These are phyloP conservation scores for Fonsecaea pugnacius DNA, from an alignment of 2,329 filamentous ascomycete genomes.

Conservation along the genomic window DNA sequence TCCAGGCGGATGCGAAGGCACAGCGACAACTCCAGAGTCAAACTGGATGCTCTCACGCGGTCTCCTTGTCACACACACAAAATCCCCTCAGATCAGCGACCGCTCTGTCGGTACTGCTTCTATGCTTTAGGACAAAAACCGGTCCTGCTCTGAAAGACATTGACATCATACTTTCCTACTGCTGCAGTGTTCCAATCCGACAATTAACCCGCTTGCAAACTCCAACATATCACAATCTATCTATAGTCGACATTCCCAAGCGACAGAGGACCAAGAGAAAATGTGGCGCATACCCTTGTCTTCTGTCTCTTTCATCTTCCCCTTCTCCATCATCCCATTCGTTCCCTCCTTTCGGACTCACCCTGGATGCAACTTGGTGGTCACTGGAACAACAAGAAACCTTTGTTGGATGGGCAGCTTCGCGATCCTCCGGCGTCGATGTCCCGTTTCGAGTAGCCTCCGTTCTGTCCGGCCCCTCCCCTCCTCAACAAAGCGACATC, in stretches of 20 bases:
- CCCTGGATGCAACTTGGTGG: not conserved
- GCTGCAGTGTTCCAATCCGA: not conserved
- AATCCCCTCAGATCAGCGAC: not conserved
- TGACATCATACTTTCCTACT: not conserved
- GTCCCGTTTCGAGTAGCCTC: constrained; percentile 1
- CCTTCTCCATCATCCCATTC: not conserved
- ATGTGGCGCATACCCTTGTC: constrained; percentile 9
- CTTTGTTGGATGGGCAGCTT: not conserved
- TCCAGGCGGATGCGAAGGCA: not conserved
- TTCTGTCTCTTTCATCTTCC: constrained; percentile 11
- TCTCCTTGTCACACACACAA: not conserved
- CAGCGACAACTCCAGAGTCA: not conserved
- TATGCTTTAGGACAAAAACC: not conserved
- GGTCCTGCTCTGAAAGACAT: not conserved
- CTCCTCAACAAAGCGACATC: constrained; percentile 3
- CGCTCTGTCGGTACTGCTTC: not conserved
- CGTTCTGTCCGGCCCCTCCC: constrained; percentile 4
- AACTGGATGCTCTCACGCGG: not conserved
- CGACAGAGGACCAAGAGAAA: not conserved
- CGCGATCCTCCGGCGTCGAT: not conserved
- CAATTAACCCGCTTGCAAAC: not conserved
- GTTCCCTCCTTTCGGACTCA: constrained; percentile 3
- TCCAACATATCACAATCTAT: not conserved
- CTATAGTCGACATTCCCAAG: not conserved
- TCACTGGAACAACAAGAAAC: constrained; percentile 10